Conservation (phyloP, 202 grass and related monocot genomes). For the Panicum virgatum region DNA sequence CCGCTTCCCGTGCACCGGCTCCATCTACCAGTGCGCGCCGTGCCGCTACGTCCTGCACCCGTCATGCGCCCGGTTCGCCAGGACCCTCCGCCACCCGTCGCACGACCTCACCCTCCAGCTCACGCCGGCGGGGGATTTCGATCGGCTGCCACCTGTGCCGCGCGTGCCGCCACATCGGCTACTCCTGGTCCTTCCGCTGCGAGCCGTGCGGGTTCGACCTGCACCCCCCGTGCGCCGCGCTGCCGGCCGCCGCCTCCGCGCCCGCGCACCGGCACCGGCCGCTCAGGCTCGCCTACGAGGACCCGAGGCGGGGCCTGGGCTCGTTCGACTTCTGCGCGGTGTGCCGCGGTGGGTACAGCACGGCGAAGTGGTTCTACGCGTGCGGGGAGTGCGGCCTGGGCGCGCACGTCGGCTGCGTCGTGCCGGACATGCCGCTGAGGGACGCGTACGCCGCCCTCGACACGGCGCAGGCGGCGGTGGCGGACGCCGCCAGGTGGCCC, state of each 20-base stretch:
- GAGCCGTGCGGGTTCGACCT: slow-evolving; percentile 37
- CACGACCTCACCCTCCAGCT: neutral
- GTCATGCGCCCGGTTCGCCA: too few relatives aligned
- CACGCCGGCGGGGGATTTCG: neutral
- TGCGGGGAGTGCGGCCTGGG: slow-evolving; percentile 22
- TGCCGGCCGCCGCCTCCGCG: neutral
- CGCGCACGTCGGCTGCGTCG: slow-evolving; percentile 31
- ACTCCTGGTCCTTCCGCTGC: slow-evolving; percentile 36
- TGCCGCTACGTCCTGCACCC: too few relatives aligned
- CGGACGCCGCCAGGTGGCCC: neutral
- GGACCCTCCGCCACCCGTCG: too few relatives aligned
- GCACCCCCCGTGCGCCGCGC: slow-evolving; percentile 33
- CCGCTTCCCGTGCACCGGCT: neutral
- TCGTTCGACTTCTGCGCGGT: neutral
- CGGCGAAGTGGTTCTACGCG: slow-evolving; percentile 34
- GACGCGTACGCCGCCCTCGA: neutral
- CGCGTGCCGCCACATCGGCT: neutral
- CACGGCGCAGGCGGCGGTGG: neutral
- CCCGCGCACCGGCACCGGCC: neutral
- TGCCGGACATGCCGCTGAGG: neutral
- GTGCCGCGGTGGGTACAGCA: neutral
- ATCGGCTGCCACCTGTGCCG: neutral
- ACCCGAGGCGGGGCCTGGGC: neutral
- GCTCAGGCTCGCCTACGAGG: too few relatives aligned
- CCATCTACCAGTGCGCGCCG: neutral